phyloP scores from a whole-genome alignment of 805 yeast species.

The Ogataea angusta region DNA sequence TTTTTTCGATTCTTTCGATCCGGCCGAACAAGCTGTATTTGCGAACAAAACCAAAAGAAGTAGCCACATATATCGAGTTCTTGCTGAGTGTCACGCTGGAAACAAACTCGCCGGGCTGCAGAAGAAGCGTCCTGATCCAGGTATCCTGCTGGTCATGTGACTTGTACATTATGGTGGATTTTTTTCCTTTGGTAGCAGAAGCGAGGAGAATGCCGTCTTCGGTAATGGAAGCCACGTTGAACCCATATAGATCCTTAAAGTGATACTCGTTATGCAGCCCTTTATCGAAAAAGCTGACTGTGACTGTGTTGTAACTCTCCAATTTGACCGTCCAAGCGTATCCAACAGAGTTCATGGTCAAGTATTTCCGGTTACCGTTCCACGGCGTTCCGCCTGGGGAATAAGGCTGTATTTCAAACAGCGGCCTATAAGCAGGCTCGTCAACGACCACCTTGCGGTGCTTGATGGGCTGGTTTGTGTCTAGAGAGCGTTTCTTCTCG shows the following conservation, averaged over 20 bases:
- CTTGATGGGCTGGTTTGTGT: constrained; percentile 6
- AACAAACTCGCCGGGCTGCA: constrained; percentile 50
- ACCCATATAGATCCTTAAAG: constrained; percentile 70
- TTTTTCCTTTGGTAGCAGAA: constrained; percentile 22
- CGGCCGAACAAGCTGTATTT: constrained; percentile 71
- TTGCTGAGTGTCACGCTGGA: constrained; percentile 67
- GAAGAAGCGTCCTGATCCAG: constrained; percentile 63
- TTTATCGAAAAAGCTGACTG: constrained; percentile 83
- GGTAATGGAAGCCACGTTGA: constrained; percentile 73
- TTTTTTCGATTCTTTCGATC: constrained; percentile 63
- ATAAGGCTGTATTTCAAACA: constrained; percentile 52
- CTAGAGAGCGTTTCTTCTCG: constrained; percentile 18
- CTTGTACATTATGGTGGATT: constrained; percentile 50
- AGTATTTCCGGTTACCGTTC: constrained; percentile 62
- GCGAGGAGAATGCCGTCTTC: constrained; percentile 66
- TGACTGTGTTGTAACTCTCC: constrained; percentile 62
- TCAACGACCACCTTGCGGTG: constrained; percentile 9
- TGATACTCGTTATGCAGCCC: constrained; percentile 75
- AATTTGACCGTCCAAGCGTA: constrained; percentile 75
- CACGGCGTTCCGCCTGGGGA: constrained; percentile 92
- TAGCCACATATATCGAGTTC: constrained; percentile 60
- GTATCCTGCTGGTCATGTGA: constrained; percentile 63
- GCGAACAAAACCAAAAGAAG: constrained; percentile 73
- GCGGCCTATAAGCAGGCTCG: constrained; percentile 6
- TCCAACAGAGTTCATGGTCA: constrained; percentile 78